Evolutionary conservation across 352 stramenopile genomes (phyloP).

Genomic region (Albugo laibachii): DNA sequence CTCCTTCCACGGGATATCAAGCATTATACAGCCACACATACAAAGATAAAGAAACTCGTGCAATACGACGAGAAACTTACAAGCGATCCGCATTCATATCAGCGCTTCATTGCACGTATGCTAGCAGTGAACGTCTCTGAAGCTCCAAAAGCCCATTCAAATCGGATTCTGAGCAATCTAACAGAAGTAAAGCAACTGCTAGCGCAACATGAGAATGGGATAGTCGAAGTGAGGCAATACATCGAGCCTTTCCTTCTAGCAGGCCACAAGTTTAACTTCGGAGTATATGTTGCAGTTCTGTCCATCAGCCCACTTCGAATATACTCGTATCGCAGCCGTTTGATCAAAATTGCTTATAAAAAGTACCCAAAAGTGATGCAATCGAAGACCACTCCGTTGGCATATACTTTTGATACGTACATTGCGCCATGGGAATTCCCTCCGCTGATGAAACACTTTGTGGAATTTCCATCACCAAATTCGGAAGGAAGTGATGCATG

Average conservation of each 20-base stretch:
- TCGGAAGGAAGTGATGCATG: constrained; percentile 49
- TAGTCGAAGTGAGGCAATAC: constrained; percentile 11
- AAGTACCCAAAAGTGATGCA: constrained; percentile 27
- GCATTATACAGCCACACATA: constrained; percentile 24
- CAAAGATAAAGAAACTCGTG: constrained; percentile 19
- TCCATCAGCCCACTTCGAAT: constrained; percentile 68
- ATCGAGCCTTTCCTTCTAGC: constrained; percentile 72
- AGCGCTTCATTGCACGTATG: constrained; percentile 39
- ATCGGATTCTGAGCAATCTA: too few species aligned
- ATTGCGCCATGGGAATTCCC: constrained; percentile 46
- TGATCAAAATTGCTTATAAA: constrained; percentile 48
- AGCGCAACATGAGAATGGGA: too few species aligned
- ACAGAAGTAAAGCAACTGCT: too few species aligned
- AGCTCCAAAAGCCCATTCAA: neutral
- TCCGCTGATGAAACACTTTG: constrained; percentile 19
- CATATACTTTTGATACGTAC: constrained; percentile 45
- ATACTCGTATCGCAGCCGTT: constrained; percentile 57
- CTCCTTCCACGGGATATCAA: constrained; percentile 35
- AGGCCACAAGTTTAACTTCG: constrained; percentile 74
- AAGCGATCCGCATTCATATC: constrained; percentile 29
- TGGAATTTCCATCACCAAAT: constrained; percentile 33
- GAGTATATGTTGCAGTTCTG: constrained; percentile 73
- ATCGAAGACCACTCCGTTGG: constrained; percentile 15
- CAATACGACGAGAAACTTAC: constrained; percentile 29
- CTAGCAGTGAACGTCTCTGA: constrained; percentile 16